Evolutionary conservation across 140 eudicot species (phyloP).

Genomic region (Flaveria floridana): DNA sequence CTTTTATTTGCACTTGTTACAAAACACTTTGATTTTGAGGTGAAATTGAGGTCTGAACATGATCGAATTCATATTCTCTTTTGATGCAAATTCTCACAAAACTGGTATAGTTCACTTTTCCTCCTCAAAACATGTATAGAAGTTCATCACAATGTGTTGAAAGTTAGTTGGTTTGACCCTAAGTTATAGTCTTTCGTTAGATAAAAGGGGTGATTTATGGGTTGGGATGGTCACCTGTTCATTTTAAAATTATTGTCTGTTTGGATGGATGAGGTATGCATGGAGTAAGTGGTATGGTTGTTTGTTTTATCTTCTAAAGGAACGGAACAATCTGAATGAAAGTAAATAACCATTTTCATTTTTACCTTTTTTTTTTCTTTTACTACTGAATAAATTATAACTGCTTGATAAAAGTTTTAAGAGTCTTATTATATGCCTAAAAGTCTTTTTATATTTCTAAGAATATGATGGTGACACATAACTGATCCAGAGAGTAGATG

Average conservation of each 20-base stretch:
- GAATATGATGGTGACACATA: background rate
- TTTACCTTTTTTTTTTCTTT: background rate
- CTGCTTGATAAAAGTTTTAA: background rate
- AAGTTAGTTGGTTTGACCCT: background rate
- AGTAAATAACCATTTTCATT: background rate
- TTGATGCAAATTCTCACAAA: too few relatives aligned
- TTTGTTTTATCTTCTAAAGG: background rate
- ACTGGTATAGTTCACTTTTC: background rate
- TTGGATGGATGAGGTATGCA: slow-evolving; percentile 7
- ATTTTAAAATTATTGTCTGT: background rate
- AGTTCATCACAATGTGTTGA: background rate
- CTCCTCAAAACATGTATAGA: background rate
- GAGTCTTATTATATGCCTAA: background rate
- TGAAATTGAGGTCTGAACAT: too few relatives aligned
- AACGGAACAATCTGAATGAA: background rate
- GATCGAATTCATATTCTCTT: too few relatives aligned
- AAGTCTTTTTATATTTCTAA: background rate
- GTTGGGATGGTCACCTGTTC: background rate
- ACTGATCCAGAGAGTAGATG: background rate
- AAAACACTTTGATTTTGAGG: too few relatives aligned
- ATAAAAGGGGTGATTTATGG: background rate
- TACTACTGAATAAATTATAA: background rate
- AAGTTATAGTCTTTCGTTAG: background rate
- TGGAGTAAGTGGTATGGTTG: background rate
- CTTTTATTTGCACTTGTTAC: too few relatives aligned